Evolutionary conservation across 306 rosid species (phyloP), one percentile per base, ranked within the genome.

Genomic region (Cicer bijugum): DNA sequence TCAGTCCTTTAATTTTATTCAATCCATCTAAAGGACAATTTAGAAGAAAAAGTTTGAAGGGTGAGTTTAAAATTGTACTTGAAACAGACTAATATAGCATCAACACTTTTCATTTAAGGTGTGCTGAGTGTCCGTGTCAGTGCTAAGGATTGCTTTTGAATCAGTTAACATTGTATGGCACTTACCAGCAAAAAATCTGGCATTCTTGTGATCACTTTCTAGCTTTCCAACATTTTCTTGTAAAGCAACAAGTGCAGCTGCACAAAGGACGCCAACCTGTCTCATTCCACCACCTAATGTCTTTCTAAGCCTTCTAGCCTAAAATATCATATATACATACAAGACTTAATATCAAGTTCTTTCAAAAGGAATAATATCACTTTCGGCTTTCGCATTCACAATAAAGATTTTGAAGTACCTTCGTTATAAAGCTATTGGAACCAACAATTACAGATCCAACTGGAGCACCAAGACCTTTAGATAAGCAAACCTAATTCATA

Each of bases 231-330:
- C 85, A 85, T 87, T 91, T 60, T 93, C 93, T 38, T 83, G 84
- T 10, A 93, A 57, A 42, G 93, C 98, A 57, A 93, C 85, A 19
- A 89, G 77, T 59, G 93, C 97, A 37, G 96, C 98, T 16, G 96
- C 97, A 72, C 98, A 93, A 48, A 93, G 90, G 82, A 91, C 71
- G 6, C 98, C 98, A 4, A 86, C 56, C 76, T 93, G 97, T 78
- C 96, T 93, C 98, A 91, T 93, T 71, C 97, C 98, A 67, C 98
- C 98, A 28, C 98, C 98, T 74, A 93, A 84, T 52, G 96, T 86
- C 74, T 93, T 93, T 75, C 96, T 69, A 55, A 93, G 89, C 82
- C 89, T 58, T 84, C 83, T 89, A 47, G 98, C 98, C 98, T 93
- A 40, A 75, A 76, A 69, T 74, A 17, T 33, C 7, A 23, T 8